Base-by-base conservation (phyloP, 768 basidiomycete species). In the Suillus bovinus region DNA sequence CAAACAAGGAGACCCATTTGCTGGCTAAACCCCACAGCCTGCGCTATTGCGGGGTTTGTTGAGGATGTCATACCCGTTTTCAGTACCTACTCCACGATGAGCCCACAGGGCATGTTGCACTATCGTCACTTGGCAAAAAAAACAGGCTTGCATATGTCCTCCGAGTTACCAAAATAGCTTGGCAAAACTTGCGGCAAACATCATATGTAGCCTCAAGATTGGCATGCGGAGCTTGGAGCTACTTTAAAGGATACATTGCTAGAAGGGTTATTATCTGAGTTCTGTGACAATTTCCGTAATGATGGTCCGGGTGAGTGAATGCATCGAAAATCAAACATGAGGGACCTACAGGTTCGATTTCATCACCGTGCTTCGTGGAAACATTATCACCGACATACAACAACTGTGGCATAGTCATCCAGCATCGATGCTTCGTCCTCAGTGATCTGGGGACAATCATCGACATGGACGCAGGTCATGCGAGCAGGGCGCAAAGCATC, bases 391-490 rank as follows among this genome's bases (percentile, higher is more conserved):
- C 53, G 62, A 44, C 67, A 68, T 60, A 68, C 69, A 27, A 77
- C 72, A 39, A 72, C 67, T 39, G 67, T 64, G 33, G 79, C 81
- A 49, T 78, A 70, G 61, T 74, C 73, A 59, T 73, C 76, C 61
- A 84, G 64, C 41, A 73, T 74, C 16, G 75, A 46, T 2, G 78
- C 78, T 46, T 80, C 76, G 47, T 76, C 75, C 63, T 77, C 64
- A 53, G 67, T 67, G 58, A 84, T 75, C 62, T 75, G 68, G 16
- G 68, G 68, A 64, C 81, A 83, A 58, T 78, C 73, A 47, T 77
- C 77, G 33, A 84, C 69, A 49, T 81, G 78, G 31, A 84, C 63
- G 60, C 78, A 83, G 57, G 72, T 70, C 55, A 84, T 79, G 70
- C 70, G 50, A 42, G 53, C 70, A 49, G 74, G 73, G 54, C 65